These are phyloP conservation scores for Cercospora janseana DNA, from an alignment of 2,329 filamentous ascomycete genomes.

Conservation along the genomic window DNA sequence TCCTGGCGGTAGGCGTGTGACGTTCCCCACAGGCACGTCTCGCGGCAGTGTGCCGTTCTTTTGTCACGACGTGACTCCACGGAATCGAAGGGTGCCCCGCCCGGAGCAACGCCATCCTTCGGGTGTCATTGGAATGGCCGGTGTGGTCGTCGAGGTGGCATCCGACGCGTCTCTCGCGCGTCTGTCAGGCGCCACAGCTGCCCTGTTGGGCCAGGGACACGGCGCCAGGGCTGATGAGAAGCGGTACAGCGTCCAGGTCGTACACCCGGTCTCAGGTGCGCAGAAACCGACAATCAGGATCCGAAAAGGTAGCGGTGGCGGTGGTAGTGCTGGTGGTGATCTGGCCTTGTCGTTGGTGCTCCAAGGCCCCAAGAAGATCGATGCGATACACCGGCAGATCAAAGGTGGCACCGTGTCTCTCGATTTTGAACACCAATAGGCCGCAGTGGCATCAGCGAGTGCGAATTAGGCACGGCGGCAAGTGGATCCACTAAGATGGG, in stretches of 20 bases:
- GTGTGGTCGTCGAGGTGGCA: conserved; percentile 34
- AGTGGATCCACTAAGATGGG: not conserved
- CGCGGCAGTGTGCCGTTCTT: conserved; percentile 62
- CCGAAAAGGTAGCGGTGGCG: conserved; percentile 3
- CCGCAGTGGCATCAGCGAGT: not conserved
- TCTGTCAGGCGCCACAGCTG: conserved; percentile 22
- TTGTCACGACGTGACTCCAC: conserved; percentile 61
- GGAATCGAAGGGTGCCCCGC: conserved; percentile 56
- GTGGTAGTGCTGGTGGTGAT: conserved; percentile 10
- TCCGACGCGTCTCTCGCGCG: conserved; percentile 12
- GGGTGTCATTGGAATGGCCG: conserved; percentile 52
- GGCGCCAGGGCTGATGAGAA: conserved; percentile 13
- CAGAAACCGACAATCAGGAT: conserved; percentile 23
- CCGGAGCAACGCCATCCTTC: conserved; percentile 49
- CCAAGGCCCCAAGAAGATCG: conserved; percentile 15
- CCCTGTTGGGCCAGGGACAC: conserved; percentile 20
- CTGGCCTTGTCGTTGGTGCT: conserved; percentile 22
- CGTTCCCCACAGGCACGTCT: conserved; percentile 46
- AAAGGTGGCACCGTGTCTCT: conserved; percentile 21
- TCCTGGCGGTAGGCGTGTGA: conserved; percentile 48
- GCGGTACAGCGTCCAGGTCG: conserved; percentile 18
- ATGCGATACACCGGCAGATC: conserved; percentile 22
- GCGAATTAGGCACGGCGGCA: not conserved
- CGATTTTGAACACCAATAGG: conserved; percentile 25
- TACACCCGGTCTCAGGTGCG: conserved; percentile 14